phyloP scores from a whole-genome alignment of 306 rosid species.

The Amphicarpaea edgeworthii region DNA sequence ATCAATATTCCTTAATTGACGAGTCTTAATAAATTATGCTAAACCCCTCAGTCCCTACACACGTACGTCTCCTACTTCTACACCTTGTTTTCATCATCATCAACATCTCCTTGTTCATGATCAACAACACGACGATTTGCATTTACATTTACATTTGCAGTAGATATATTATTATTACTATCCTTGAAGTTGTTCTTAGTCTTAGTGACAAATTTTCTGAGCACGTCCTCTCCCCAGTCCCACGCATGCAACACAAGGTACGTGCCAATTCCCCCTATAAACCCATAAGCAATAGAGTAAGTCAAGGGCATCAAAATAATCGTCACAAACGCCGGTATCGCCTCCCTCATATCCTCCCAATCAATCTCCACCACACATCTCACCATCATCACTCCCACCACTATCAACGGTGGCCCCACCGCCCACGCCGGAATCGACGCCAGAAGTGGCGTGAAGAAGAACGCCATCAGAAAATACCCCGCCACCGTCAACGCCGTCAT shows the following conservation, averaged over 20 bases:
- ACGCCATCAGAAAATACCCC: slow-evolving; percentile 65
- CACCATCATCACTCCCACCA: slow-evolving; percentile 96
- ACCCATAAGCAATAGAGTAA: slow-evolving; percentile 83
- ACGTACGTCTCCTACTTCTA: too few relatives aligned
- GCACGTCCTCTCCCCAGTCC: slow-evolving; percentile 64
- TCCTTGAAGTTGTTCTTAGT: not conserved
- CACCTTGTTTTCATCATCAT: not conserved
- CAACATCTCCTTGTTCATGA: not conserved
- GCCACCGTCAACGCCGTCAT: slow-evolving; percentile 77
- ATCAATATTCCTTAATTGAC: not conserved
- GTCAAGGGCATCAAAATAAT: slow-evolving; percentile 80
- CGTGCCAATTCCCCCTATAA: slow-evolving; percentile 84
- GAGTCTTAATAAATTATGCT: not conserved
- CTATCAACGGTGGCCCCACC: slow-evolving; percentile 90
- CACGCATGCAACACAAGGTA: slow-evolving; percentile 61
- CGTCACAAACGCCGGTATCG: slow-evolving; percentile 82
- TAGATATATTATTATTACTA: not conserved
- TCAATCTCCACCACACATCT: slow-evolving; percentile 83
- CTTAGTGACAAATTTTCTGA: slow-evolving; percentile 36
- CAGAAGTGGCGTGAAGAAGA: slow-evolving; percentile 86
- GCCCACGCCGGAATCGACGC: slow-evolving; percentile 96
- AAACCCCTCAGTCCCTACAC: too few relatives aligned
- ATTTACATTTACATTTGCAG: not conserved
- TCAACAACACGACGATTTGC: not conserved
- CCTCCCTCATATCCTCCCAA: slow-evolving; percentile 88